A percentile compares a stretch with the other conserved stretches of the same genome.
Evolutionary conservation across 2,329 filamentous ascomycete species (phyloP).

Genomic region (Sporothrix inflata): DNA sequence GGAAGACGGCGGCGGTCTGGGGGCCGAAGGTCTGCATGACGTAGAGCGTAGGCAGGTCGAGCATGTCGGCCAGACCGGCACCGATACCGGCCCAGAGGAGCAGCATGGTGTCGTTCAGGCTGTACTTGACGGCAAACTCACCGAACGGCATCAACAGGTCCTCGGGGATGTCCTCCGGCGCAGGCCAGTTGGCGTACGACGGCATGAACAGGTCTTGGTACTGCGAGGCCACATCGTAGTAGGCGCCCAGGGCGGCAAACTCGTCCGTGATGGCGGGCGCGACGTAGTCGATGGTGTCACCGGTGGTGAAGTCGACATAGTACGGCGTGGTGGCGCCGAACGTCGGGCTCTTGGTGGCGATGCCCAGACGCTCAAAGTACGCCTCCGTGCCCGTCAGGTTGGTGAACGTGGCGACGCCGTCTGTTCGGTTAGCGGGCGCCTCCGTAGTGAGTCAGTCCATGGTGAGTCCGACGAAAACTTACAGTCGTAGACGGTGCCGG

Average conservation of each 20-base stretch:
- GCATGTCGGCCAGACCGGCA: slow-evolving; percentile 47
- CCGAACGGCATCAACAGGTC: slow-evolving; percentile 53
- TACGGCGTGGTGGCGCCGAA: slow-evolving; percentile 36
- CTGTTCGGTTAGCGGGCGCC: neutral
- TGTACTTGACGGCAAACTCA: slow-evolving; percentile 53
- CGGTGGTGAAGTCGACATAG: slow-evolving; percentile 46
- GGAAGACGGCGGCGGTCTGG: slow-evolving; percentile 43
- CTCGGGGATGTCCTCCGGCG: slow-evolving; percentile 48
- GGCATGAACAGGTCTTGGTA: slow-evolving; percentile 43
- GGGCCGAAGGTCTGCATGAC: slow-evolving; percentile 48
- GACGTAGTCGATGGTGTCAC: slow-evolving; percentile 39
- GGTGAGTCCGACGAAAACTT: neutral
- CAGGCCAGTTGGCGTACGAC: slow-evolving; percentile 47
- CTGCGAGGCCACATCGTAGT: slow-evolving; percentile 37
- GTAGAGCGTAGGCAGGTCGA: slow-evolving; percentile 49
- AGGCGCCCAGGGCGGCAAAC: slow-evolving; percentile 25
- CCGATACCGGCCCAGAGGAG: slow-evolving; percentile 50
- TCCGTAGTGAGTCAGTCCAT: too few relatives aligned
- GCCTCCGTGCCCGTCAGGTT: slow-evolving; percentile 45
- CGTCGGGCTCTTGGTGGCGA: slow-evolving; percentile 38
- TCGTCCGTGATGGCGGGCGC: slow-evolving; percentile 31
- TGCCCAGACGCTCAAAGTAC: slow-evolving; percentile 51
- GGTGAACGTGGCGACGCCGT: slow-evolving; percentile 44
- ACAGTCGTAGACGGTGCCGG: slow-evolving; percentile 41
- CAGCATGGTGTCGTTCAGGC: slow-evolving; percentile 38